Base-by-base conservation (phyloP, 2,329 filamentous ascomycete genomes). In the Venturia effusa region DNA sequence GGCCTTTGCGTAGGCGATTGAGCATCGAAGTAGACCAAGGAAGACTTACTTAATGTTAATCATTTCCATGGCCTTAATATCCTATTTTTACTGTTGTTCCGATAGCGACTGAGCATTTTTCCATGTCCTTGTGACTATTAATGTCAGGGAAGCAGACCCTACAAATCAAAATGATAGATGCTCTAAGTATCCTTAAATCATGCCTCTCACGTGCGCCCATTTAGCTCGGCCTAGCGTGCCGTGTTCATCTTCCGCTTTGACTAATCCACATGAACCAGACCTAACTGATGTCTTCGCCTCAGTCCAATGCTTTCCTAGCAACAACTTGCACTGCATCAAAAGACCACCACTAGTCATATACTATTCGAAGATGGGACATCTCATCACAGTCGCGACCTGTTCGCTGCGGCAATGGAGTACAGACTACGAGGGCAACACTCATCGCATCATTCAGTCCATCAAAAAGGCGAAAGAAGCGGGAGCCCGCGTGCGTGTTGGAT, bases 381-480 rank as follows among this genome's bases (percentile, higher is more conserved):
- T 64, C 13, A 41, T 64, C 27, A 64, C 68, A 15, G 67, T 73
- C 3, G 70, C 71, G 17, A 71, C 70, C n/a, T 72, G 72, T 65
- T 68, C 67, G 59, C 67, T 73, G 30, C 51, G 51, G 34, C 51
- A 57, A 60, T 60, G 59, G 40, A 60, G 59, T 32, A 1, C 17
- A 41, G 85, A 88, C 70, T 88, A 83, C 68, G 78, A 83, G 66
- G 86, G 85, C 43, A 90, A 90, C 69, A 73, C 79, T 1, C 78
- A 81, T 60, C 79, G 87, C 22, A 88, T 89, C 67, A 79, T 86
- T 22, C 78, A 87, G 71, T 85, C 82, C 64, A 85, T 89, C 68
- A 77, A 74, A 41, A 64, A 76, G 64, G 85, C 87, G 22, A 89
- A 88, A 72, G 76, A 75, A 59, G 78, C 78, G 3, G 83, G 84